phyloP scores from a whole-genome alignment of 176 grass and related monocot species.

The Musa beccarii region DNA sequence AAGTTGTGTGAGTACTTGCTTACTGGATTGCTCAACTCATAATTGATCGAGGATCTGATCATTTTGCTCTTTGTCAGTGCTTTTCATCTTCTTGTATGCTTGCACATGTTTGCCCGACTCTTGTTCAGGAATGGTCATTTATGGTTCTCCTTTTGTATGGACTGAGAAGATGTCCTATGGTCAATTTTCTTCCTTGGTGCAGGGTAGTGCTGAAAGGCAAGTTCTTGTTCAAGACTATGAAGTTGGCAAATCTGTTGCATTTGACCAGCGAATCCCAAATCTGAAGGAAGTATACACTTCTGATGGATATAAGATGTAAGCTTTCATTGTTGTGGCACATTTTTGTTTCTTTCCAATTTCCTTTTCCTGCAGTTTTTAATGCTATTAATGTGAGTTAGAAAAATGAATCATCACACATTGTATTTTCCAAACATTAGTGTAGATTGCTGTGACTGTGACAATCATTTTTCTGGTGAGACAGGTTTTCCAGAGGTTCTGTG shows the following conservation, averaged over 20 bases:
- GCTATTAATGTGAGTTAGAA: not conserved
- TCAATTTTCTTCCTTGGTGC: slow-evolving; percentile 8
- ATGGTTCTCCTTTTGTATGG: not conserved
- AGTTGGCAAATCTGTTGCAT: slow-evolving; percentile 69
- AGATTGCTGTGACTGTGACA: not conserved
- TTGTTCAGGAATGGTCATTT: not conserved
- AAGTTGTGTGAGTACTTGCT: no score
- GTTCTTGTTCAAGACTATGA: slow-evolving; percentile 83
- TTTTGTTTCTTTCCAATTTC: not conserved
- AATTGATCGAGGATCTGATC: not conserved
- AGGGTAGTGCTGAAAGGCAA: slow-evolving; percentile 74
- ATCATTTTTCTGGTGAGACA: slow-evolving; percentile 29
- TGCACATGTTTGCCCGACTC: no score
- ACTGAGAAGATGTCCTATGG: not conserved
- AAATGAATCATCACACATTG: not conserved
- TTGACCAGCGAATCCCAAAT: slow-evolving; percentile 55
- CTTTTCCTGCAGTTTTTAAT: not conserved
- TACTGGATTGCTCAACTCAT: no score
- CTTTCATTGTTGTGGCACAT: not conserved
- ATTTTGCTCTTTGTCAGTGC: not conserved
- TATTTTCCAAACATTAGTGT: not conserved
- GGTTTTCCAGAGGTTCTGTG: slow-evolving; percentile 62
- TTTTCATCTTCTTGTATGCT: no score
- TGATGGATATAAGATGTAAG: slow-evolving; percentile 84
- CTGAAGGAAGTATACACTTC: slow-evolving; percentile 84